Evolutionary conservation across 2,329 filamentous ascomycete species (phyloP), one percentile per base, ranked within the genome.

Genomic region (Colletotrichum liriopes): DNA sequence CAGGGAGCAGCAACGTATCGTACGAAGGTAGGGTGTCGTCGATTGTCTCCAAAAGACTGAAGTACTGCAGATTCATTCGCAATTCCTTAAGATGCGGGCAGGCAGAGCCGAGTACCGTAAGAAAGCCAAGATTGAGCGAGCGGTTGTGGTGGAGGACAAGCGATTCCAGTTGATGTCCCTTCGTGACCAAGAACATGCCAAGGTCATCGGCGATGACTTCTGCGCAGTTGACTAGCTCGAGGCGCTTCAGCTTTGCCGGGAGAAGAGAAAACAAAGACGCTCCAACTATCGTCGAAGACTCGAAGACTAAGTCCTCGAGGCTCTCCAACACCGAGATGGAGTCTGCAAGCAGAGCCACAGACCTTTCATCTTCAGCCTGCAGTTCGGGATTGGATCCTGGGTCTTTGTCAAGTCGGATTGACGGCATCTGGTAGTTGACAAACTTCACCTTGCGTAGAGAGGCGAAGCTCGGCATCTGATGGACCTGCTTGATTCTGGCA

Each of bases 191-290:
- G 77, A 93, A 98, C 0, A 81, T 79, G 35, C 86, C 83, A 29
- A 98, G 82, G 71, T 91, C 87, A 5, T 91, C 86, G 0, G 94
- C 92, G 5, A 87, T 90, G 12, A 98, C 82, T 73, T 93, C 90
- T 82, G 92, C 92, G 78, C 95, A 98, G 76, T 96, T 96, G 75
- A 91, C 90, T 20, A 98, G 84, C 74, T 92, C 92, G 4, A 98
- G 85, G 56, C 89, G 89, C 56, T 87, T 83, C 26, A 98, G 85
- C 4, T 84, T 87, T 14, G 83, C 86, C 0, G 95, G 94, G 8
- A 98, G 83, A 5, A 89, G 84, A 1, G 89, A 86, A n/a, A 98
- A 84, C 23, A 97, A 85, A 11, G 86, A 84, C 9, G 90, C 88
- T 77, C 93, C 93, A 70, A 94, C 87, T 43, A 93, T 86, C 3